Evolutionary conservation across 768 basidiomycete genomes (phyloP).

Genomic region (Xerocomus spinulosus): DNA sequence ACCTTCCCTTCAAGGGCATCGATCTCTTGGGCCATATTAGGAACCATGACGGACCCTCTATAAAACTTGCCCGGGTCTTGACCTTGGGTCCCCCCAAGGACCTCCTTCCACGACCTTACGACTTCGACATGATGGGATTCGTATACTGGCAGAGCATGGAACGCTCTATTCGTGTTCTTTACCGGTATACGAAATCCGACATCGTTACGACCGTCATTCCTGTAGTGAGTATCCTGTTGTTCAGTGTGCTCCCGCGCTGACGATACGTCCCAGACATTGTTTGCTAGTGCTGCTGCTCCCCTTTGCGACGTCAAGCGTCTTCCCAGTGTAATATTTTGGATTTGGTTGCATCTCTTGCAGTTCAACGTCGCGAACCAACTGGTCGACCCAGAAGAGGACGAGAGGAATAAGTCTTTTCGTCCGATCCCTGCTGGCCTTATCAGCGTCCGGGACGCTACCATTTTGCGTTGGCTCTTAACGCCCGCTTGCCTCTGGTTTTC

Average conservation of each 20-base stretch:
- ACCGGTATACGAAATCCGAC: conserved; percentile 26
- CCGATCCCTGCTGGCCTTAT: conserved; percentile 45
- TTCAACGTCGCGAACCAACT: conserved; percentile 43
- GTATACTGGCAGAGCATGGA: conserved; percentile 9
- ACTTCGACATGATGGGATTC: conserved; percentile 18
- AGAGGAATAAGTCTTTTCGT: conserved; percentile 40
- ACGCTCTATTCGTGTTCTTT: conserved; percentile 12
- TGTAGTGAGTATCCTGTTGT: conserved; percentile 12
- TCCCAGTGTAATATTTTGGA: conserved; percentile 37
- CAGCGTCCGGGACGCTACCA: conserved; percentile 31
- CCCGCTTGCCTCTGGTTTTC: conserved; percentile 36
- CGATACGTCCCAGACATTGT: conserved; percentile 28
- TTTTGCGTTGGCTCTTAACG: conserved; percentile 35
- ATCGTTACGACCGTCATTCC: conserved; percentile 26
- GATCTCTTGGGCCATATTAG: conserved; percentile 7
- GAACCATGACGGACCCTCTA: conserved; percentile 8
- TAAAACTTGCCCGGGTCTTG: conserved; percentile 13
- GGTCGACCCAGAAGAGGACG: conserved; percentile 39
- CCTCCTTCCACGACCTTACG: conserved; percentile 15
- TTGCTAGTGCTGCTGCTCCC: conserved; percentile 33
- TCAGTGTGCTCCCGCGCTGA: neutral
- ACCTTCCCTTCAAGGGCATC: conserved; percentile 5
- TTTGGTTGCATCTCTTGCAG: conserved; percentile 44
- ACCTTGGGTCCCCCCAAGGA: neutral
- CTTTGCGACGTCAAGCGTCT: conserved; percentile 18